phyloP scores from a whole-genome alignment of 225 moss, liverwort and hornwort genomes.

The Pseudoscleropodium purum region DNA sequence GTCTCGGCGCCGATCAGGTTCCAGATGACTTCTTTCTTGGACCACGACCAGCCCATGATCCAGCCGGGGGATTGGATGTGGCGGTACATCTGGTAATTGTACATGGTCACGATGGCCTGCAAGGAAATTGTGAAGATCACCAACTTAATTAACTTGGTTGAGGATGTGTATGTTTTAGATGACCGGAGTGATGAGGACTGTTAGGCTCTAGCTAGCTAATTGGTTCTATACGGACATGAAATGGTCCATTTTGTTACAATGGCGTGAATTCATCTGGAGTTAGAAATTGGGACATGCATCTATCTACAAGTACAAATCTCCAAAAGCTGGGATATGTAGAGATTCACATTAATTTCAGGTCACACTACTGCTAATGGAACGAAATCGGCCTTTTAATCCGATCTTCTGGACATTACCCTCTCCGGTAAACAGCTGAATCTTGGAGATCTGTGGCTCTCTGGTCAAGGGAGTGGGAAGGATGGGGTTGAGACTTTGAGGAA shows the following conservation, averaged over 20 bases:
- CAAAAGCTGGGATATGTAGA: too few relatives aligned
- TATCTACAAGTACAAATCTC: not conserved
- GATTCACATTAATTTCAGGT: not conserved
- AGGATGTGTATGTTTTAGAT: not conserved
- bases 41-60: conserved; percentile 55
- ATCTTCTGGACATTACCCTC: not conserved
- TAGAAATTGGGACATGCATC: not conserved
- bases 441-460: not conserved
- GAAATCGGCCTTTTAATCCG: not conserved
- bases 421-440: not conserved
- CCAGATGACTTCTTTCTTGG: conserved; percentile 55
- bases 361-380: not conserved
- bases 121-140: not conserved
- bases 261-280: not conserved
- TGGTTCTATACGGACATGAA: not conserved
- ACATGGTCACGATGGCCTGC: conserved; percentile 58
- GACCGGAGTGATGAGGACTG: not conserved
- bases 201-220: not conserved
- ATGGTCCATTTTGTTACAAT: not conserved
- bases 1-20: conserved; percentile 49
- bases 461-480: not conserved
- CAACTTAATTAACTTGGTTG: not conserved
- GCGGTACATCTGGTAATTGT: conserved; percentile 42
- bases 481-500: not conserved
- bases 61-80: conserved; percentile 56